Base-by-base conservation (phyloP, 2,329 filamentous ascomycete genomes). In the Fusarium tanahbumbuense region DNA sequence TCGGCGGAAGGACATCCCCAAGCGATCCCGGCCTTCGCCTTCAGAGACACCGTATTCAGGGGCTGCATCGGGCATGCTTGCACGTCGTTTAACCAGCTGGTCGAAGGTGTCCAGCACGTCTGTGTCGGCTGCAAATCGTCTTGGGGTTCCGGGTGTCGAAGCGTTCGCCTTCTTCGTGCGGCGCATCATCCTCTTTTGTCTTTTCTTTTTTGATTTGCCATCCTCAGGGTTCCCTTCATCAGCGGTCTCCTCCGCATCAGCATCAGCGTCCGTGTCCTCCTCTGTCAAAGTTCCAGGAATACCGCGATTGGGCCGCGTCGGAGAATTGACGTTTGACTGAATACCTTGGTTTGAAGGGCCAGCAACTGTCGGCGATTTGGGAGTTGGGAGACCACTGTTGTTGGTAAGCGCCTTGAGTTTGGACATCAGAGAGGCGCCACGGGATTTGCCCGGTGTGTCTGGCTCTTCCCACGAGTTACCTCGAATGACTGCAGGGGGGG, bases 231-330 rank as follows among this genome's bases (percentile, higher is more conserved):
- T 75, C 20, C 82, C 86, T 76, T 97, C 94, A 55, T 94, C 93
- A 0, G 90, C 92, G 46, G 93, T 97, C 77, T 96, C 93, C 77
- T 97, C 94, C 3, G 91, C 93, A 78, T 96, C 93, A 1, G 92
- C 86, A 63, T 87, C 86, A 27, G 83, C 82, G 45, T 84, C 80
- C 11, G 78, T 78, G 63, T 81, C 77, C 60, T 86, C 85, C 69
- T 88, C 86, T 44, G 82, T 79, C 58, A 89, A 78, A 2, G 85
- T 88, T 22, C 85, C 83, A 12, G 86, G 86, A 68, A 88, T 83
- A 60, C 83, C 82, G 48, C 84, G 81, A 30, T 82, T 81, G 23
- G 79, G 75, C 41, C 85, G 82, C 3, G 80, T 83, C 4, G 88
- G 87, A 13, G 87, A 87, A 68, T 79, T 84, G 8, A 81, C 74